Evolutionary conservation across 805 yeast species (phyloP).

Genomic region (Lachancea kluyveri): DNA sequence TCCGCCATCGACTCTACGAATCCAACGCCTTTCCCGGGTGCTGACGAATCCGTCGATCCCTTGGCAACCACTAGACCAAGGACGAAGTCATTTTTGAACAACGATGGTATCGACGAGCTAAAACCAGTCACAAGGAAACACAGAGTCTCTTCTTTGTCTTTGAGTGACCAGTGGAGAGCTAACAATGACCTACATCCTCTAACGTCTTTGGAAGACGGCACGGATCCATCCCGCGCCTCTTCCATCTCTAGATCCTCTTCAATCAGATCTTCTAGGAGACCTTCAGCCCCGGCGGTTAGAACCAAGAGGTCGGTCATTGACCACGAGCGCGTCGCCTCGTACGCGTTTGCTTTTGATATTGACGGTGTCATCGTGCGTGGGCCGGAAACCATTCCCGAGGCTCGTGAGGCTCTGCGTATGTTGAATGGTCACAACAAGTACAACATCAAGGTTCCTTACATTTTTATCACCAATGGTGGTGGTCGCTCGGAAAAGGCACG

Average conservation of each 20-base stretch:
- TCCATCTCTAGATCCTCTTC: slow-evolving; percentile 7
- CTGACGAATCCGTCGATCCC: slow-evolving; percentile 6
- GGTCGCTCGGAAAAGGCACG: slow-evolving; percentile 76
- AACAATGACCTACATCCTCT: slow-evolving; percentile 24
- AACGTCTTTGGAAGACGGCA: slow-evolving; percentile 19
- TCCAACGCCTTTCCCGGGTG: slow-evolving; percentile 11
- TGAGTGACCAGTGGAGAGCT: slow-evolving; percentile 60
- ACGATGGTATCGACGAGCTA: slow-evolving; percentile 66
- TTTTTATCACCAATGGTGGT: slow-evolving; percentile 88
- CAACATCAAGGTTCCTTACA: slow-evolving; percentile 74
- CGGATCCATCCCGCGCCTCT: slow-evolving; percentile 8
- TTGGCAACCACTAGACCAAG: slow-evolving; percentile 16
- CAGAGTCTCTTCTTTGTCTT: slow-evolving; percentile 58
- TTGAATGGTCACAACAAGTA: slow-evolving; percentile 74
- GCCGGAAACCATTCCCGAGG: slow-evolving; percentile 77
- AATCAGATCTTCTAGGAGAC: slow-evolving; percentile 8
- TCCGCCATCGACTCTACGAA: slow-evolving; percentile 9
- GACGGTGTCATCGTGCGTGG: slow-evolving; percentile 89
- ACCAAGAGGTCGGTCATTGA: slow-evolving; percentile 46
- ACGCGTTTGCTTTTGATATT: slow-evolving; percentile 88
- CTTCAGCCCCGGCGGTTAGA: slow-evolving; percentile 8
- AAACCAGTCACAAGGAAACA: slow-evolving; percentile 57
- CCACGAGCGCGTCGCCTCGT: slow-evolving; percentile 68
- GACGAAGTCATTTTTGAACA: slow-evolving; percentile 51
- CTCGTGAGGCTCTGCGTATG: slow-evolving; percentile 62